phyloP scores from a whole-genome alignment of 495 filamentous ascomycete genomes.

The Xanthoparmelia taractica region DNA sequence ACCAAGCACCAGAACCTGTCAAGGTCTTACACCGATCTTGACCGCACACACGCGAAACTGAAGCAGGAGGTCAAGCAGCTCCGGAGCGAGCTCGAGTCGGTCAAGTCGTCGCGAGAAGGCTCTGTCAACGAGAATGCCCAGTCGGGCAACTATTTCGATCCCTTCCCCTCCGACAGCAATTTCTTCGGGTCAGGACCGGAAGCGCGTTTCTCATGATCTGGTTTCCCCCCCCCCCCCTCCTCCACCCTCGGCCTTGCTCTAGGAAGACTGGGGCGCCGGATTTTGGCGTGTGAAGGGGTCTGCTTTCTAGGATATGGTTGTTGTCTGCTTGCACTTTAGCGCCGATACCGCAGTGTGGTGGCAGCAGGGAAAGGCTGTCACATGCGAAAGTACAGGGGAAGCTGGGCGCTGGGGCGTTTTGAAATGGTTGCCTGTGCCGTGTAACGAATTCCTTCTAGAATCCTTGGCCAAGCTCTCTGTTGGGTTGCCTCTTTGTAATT shows the following conservation, averaged over 20 bases:
- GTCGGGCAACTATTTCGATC: slow-evolving; percentile 15
- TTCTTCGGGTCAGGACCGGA: slow-evolving; percentile 15
- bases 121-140: slow-evolving; percentile 10
- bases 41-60: slow-evolving; percentile 20
- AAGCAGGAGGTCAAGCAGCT: slow-evolving; percentile 27
- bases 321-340: slow-evolving; percentile 4
- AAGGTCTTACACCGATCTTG: slow-evolving; percentile 24
- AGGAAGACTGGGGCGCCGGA: background rate
- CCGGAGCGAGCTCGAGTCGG: slow-evolving; percentile 22
- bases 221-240: background rate
- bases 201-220: background rate
- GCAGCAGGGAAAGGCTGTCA: background rate
- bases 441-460: background rate
- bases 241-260: background rate
- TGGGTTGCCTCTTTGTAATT: background rate
- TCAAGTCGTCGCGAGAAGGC: slow-evolving; percentile 20
- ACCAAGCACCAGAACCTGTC: slow-evolving; percentile 23
- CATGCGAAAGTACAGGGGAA: background rate
- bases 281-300: background rate
- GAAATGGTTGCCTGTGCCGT: slow-evolving; percentile 4
- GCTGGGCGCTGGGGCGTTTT: slow-evolving; percentile 7
- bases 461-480: background rate
- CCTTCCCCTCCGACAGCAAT: slow-evolving; percentile 14
- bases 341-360: background rate
- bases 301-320: background rate